Evolutionary conservation across 2,329 filamentous ascomycete species (phyloP), one percentile per base, ranked within the genome.

Genomic region (Alternaria triticina): DNA sequence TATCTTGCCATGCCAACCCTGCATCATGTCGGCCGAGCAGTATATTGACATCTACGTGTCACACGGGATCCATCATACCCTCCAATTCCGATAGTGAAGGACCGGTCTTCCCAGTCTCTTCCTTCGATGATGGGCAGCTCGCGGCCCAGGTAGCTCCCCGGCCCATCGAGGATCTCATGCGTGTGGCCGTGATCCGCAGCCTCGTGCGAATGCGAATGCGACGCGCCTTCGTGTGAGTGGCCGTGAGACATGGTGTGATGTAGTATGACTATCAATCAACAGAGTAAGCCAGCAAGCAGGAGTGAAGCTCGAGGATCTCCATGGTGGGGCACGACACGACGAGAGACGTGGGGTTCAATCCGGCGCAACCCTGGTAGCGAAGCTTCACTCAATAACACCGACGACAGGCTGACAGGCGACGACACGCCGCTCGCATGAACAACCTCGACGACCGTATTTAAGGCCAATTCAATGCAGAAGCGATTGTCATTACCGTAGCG

Each of bases 1-100:
- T 17, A 22, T 64, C 52, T 51, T 59, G 55, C 57, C 28, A 45
- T 59, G 36, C n/a, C 44, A 20, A 44, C 43, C 30, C 43, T 59
- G 55, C 28, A 28, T 10, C 25, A 27, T 1, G 15, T 28, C 20
- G 33, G 30, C 33, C 60, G 23, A 27, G 33, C 28, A 25, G 43
- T n/a, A 4, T 23, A 52, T 17, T 4, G 54, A 13, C 33, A 49
- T 58, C 0, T 49, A 17, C 27, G 20, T 43, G 51, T 22, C 36
- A 44, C 27, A 33, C 25, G 44, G 40, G n/a, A 33, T 36, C 17
- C 44, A 17, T 81, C 88, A 72, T 86, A 97, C 94, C 96, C 96
- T 83, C 96, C 96, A 82, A 98, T 98, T n/a, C 96, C 96, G 74
- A 99, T 87, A 5, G 96, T 98, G 76, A 97, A 99, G 13, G 94